A percentile compares a stretch with the other conserved stretches of the same genome.
These are phyloP conservation scores for Penicillium lagena DNA, from an alignment of 495 filamentous ascomycete species.

Conservation along the genomic window DNA sequence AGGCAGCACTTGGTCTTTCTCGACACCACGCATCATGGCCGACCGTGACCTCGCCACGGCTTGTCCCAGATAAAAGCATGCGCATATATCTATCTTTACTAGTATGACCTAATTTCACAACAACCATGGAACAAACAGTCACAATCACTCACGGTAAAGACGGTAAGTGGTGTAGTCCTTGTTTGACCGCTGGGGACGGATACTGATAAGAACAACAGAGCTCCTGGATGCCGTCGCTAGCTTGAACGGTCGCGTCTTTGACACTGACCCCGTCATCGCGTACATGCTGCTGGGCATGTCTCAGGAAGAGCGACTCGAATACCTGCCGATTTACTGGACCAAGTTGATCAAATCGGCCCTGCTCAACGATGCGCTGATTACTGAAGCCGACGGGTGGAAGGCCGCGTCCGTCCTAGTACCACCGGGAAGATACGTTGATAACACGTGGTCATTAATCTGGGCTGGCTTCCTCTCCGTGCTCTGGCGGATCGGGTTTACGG, in stretches of 20 bases:
- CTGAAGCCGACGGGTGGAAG: conserved; percentile 21
- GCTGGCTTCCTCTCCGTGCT: conserved; percentile 16
- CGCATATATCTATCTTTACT: not conserved
- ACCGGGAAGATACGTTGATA: conserved; percentile 13
- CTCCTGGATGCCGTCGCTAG: conserved; percentile 9
- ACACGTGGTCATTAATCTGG: conserved; percentile 14
- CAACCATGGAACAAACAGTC: conserved; percentile 12
- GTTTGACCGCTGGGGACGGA: not conserved
- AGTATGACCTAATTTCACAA: not conserved
- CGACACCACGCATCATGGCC: not conserved
- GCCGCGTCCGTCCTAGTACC: conserved; percentile 18
- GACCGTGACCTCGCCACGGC: too few relatives aligned
- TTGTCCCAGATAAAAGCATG: too few relatives aligned
- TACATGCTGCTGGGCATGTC: conserved; percentile 23
- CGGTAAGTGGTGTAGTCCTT: conserved; percentile 3
- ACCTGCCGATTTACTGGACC: conserved; percentile 18
- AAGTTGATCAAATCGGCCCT: conserved; percentile 16
- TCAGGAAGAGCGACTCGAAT: conserved; percentile 13
- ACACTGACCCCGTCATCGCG: conserved; percentile 16
- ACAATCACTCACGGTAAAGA: conserved; percentile 16
- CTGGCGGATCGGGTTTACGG: conserved; percentile 15
- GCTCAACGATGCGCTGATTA: conserved; percentile 20
- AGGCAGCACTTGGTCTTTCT: not conserved
- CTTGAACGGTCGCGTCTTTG: conserved; percentile 18
- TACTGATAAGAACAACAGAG: conserved; percentile 6